Evolutionary conservation across 495 filamentous ascomycete species (phyloP), one percentile per base, ranked within the genome.

Genomic region (Trichocladium antarcticum): DNA sequence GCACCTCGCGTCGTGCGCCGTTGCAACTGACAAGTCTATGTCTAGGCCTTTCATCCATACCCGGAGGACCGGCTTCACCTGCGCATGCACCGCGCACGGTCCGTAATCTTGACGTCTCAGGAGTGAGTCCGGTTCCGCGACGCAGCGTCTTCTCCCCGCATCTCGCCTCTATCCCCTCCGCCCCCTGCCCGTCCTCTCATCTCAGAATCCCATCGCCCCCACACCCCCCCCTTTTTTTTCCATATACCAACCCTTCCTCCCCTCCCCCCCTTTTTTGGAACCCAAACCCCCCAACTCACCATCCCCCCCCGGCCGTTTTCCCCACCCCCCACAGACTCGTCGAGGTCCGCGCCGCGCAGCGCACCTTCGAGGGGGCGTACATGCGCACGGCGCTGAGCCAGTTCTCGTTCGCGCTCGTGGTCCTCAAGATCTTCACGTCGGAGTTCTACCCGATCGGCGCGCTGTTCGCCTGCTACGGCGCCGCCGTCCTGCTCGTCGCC

Each of bases 311-410:
- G 5, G 27, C 5, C 27, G 5, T 10, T 29, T 10, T 10, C 27
- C 27, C 27, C 27, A 5, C 27, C 27, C 10, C 35, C 15, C 10
- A 17, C 47, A 78, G 75, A 61, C 78, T 98, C 10, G 85, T 95
- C 45, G 90, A 97, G 62, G 84, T 97, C 57, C 87, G 90, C 49
- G 90, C 90, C 0, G 84, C 89, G 5, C 92, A 98, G 65, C 78
- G 92, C 15, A 98, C 92, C 14, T 98, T 97, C 56, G 92, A 97
- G 71, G 92, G 92, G 1, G 93, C 92, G 28, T 98, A 98, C 68
- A 80, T 95, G 52, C 87, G 92, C 43, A 98, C 92, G 0, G 87
- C 90, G 0, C 80, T 97, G 28, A 83, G 82, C 3, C 89, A 96
- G 64, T 97, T 96, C 75, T 87, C 82, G 42, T 97, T 98, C 60